phyloP scores from a whole-genome alignment of 2,329 filamentous ascomycete genomes.

The Colletotrichum orbiculare region DNA sequence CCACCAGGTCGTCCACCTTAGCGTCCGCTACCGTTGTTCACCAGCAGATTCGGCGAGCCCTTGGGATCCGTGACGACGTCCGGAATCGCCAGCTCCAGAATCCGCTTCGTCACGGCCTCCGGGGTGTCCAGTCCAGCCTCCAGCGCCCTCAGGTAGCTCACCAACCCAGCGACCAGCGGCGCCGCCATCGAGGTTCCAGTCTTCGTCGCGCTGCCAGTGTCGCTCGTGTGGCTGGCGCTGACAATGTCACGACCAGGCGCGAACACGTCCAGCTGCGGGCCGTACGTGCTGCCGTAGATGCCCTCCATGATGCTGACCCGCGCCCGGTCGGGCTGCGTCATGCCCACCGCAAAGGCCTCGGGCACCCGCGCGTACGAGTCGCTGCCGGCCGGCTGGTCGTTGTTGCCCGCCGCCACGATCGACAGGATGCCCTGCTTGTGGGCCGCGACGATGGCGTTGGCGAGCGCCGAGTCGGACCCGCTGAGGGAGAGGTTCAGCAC shows the following conservation, averaged over 20 bases:
- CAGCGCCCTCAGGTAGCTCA: conserved; percentile 58
- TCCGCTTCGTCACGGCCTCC: conserved; percentile 51
- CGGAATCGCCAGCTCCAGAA: conserved; percentile 54
- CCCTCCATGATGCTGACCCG: conserved; percentile 52
- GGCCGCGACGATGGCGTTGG: conserved; percentile 57
- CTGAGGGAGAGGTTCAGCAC: conserved; percentile 56
- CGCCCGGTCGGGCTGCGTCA: conserved; percentile 34
- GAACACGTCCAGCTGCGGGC: conserved; percentile 31
- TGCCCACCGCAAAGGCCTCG: conserved; percentile 43
- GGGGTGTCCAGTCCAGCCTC: conserved; percentile 51
- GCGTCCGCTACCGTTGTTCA: conserved; percentile 55
- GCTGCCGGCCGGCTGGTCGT: conserved; percentile 46
- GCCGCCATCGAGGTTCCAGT: conserved; percentile 72
- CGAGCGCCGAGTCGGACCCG: conserved; percentile 61
- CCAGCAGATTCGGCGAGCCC: conserved; percentile 56
- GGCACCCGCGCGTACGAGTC: conserved; percentile 57
- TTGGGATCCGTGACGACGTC: conserved; percentile 48
- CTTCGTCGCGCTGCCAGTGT: conserved; percentile 55
- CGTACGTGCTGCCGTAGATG: conserved; percentile 55
- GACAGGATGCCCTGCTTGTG: conserved; percentile 59
- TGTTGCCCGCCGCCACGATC: conserved; percentile 67
- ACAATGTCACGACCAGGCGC: conserved; percentile 45
- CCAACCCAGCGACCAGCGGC: conserved; percentile 70
- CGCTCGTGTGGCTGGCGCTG: conserved; percentile 57
- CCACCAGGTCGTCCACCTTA: not conserved